These are phyloP conservation scores for Wickerhamiella bombiphila DNA, from an alignment of 805 yeast species.

Conservation along the genomic window DNA sequence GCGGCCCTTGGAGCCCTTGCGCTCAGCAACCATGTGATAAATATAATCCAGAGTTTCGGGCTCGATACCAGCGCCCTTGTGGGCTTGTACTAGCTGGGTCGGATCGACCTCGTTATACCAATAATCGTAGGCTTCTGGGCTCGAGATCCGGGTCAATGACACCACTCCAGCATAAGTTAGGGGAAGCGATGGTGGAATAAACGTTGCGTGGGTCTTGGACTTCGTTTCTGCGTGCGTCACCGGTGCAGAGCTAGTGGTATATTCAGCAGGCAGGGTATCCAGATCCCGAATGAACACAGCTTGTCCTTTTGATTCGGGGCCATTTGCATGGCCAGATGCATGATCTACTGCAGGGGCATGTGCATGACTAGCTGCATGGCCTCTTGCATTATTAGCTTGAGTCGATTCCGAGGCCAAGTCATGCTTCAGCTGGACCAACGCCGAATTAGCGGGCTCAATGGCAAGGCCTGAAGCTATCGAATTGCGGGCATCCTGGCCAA, in stretches of 20 bases:
- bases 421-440: conserved; percentile 7
- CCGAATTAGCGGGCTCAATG: conserved; percentile 14
- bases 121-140: conserved; percentile 9
- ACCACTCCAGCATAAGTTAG: conserved; percentile 14
- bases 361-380: too few relatives aligned
- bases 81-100: conserved; percentile 10
- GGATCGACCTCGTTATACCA: conserved; percentile 12
- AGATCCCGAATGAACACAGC: conserved; percentile 1
- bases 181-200: conserved; percentile 11
- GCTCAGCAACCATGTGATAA: conserved; percentile 7
- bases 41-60: conserved; percentile 17
- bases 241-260: background rate
- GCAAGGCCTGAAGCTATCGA: conserved; percentile 11
- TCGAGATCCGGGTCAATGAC: conserved; percentile 7
- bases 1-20: conserved; percentile 8
- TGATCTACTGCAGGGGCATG: too few relatives aligned
- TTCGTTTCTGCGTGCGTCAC: background rate
- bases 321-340: background rate
- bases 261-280: conserved; percentile 7
- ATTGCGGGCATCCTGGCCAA: conserved; percentile 5
- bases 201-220: too few relatives aligned
- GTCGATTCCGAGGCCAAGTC: conserved; percentile 2
- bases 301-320: background rate
- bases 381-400: too few relatives aligned
- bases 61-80: conserved; percentile 14